Conservation (phyloP, 106 monocot genomes). For the Dendrobium officinale region DNA sequence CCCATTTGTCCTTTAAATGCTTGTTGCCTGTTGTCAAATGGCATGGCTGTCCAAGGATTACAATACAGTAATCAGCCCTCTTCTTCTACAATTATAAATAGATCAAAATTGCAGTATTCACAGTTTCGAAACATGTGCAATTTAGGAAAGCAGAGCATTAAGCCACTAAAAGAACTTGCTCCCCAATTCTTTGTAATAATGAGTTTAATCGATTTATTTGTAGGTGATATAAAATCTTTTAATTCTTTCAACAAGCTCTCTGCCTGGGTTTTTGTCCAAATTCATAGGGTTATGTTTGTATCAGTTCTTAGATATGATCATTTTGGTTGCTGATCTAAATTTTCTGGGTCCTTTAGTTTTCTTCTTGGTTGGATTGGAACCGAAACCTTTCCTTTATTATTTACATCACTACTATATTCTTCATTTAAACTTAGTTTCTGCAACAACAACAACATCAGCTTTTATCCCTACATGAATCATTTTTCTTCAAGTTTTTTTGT, state of each 20-base stretch:
- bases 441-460: too few relatives aligned
- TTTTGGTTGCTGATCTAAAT: not conserved
- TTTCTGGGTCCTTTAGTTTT: not conserved
- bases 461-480: too few relatives aligned
- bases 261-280: not conserved
- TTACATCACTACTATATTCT: too few relatives aligned
- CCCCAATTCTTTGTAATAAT: not conserved
- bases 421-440: too few relatives aligned
- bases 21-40: not conserved
- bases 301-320: not conserved
- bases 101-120: not conserved
- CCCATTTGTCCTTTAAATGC: too few relatives aligned
- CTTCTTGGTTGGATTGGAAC: not conserved
- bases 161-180: not conserved
- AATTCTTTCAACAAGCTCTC: not conserved
- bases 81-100: not conserved
- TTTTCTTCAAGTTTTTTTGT: too few relatives aligned
- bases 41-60: not conserved
- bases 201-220: not conserved
- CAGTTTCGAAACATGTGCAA: too few relatives aligned
- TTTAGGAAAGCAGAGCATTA: not conserved
- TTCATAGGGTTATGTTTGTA: not conserved
- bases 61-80: not conserved
- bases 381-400: too few relatives aligned
- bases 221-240: not conserved